phyloP scores from a whole-genome alignment of 2,329 filamentous ascomycete species.

The Cordyceps farinosa region DNA sequence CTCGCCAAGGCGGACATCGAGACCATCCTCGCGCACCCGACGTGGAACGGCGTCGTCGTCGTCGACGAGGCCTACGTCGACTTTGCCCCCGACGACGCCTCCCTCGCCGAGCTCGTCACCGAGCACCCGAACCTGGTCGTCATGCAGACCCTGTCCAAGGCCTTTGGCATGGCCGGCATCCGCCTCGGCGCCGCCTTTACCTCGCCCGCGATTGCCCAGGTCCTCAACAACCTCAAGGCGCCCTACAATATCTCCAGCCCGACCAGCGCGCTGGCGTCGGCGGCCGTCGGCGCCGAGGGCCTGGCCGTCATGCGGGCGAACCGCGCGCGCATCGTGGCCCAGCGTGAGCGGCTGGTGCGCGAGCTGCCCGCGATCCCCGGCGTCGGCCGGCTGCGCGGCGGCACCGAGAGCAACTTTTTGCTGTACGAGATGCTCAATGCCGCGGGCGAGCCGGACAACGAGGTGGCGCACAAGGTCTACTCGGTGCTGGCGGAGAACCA shows the following conservation, averaged over 20 bases:
- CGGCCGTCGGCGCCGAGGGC: conserved; percentile 65
- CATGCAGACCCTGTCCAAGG: conserved; percentile 98
- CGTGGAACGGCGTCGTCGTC: conserved; percentile 92
- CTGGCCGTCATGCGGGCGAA: conserved; percentile 70
- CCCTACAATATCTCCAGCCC: conserved; percentile 94
- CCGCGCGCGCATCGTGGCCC: conserved; percentile 64
- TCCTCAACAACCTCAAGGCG: conserved; percentile 91
- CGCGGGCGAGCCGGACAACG: conserved; percentile 72
- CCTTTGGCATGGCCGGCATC: conserved; percentile 93
- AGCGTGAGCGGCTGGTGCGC: conserved; percentile 70
- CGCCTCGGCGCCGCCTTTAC: conserved; percentile 84
- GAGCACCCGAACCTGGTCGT: conserved; percentile 96
- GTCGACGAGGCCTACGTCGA: conserved; percentile 96
- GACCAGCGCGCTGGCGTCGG: conserved; percentile 74
- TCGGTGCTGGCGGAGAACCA: conserved; percentile 77
- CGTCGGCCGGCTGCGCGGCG: conserved; percentile 77
- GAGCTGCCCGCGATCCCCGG: conserved; percentile 74
- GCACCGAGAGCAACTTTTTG: conserved; percentile 80
- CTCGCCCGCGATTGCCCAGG: conserved; percentile 64
- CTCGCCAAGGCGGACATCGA: conserved; percentile 73
- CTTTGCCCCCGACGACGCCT: conserved; percentile 73
- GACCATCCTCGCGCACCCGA: conserved; percentile 74
- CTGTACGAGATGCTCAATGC: conserved; percentile 81
- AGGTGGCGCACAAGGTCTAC: conserved; percentile 74
- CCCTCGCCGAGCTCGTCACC: conserved; percentile 83